phyloP scores from a whole-genome alignment of 1,139 yeast species.

The Yamadazyma taylorii region DNA sequence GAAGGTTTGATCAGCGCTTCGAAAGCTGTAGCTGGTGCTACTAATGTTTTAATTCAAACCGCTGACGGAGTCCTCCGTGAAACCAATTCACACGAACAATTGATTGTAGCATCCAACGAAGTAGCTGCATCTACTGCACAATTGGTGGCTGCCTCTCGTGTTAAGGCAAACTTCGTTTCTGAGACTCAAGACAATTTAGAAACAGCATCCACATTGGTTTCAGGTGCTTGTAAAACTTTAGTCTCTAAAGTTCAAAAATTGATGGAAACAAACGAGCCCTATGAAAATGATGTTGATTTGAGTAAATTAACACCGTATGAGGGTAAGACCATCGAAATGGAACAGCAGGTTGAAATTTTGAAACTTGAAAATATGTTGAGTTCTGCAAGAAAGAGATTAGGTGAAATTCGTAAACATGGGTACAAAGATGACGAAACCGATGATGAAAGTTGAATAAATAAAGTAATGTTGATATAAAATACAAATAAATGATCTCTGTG shows the following conservation, averaged over 20 bases:
- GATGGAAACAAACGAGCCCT: conserved; percentile 41
- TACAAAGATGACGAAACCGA: conserved; percentile 61
- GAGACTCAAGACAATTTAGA: conserved; percentile 78
- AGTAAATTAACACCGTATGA: conserved; percentile 73
- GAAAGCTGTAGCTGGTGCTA: conserved; percentile 82
- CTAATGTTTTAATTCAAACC: conserved; percentile 74
- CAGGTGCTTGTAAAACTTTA: conserved; percentile 70
- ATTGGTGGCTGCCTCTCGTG: conserved; percentile 89
- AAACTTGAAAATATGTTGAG: conserved; percentile 74
- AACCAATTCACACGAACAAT: conserved; percentile 71
- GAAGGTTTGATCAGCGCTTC: conserved; percentile 93
- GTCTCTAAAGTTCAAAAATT: conserved; percentile 69
- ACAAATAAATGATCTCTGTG: no score
- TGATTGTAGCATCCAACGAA: conserved; percentile 87
- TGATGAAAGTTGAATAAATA: conserved; percentile 33
- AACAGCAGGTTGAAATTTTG: conserved; percentile 87
- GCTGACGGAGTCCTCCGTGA: conserved; percentile 81
- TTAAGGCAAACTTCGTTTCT: conserved; percentile 76
- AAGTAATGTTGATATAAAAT: not conserved
- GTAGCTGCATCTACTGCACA: conserved; percentile 94
- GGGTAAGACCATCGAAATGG: conserved; percentile 87
- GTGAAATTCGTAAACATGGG: conserved; percentile 80
- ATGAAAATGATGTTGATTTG: conserved; percentile 58
- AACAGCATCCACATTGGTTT: conserved; percentile 65
- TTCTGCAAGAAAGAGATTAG: conserved; percentile 76